Conservation (phyloP, 1,284 basidiomycete genomes). For the Ustanciosporium gigantosporum region DNA sequence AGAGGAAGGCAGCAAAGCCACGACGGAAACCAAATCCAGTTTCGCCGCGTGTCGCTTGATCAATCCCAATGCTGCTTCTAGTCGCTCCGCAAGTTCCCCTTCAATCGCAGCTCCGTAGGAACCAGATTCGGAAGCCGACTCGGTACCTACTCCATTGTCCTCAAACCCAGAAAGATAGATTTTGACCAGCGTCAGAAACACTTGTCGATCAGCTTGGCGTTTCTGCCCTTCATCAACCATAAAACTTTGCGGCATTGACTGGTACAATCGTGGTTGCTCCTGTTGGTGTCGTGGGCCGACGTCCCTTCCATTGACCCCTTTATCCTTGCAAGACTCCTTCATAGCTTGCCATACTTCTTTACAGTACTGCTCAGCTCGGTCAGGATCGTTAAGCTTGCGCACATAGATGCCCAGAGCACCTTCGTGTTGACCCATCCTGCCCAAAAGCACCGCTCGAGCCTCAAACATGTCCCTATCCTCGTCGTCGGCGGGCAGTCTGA, state of each 20-base stretch:
- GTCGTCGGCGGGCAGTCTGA: slow-evolving; percentile 76
- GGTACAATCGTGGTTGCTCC: not conserved
- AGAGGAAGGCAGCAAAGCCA: slow-evolving; percentile 83
- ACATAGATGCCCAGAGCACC: slow-evolving; percentile 91
- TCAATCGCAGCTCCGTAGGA: not conserved
- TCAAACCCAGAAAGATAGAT: slow-evolving; percentile 81
- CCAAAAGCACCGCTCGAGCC: slow-evolving; percentile 85
- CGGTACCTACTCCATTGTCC: too few relatives aligned
- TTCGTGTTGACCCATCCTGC: slow-evolving; percentile 85
- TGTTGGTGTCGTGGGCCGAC: slow-evolving; percentile 2
- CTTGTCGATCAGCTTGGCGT: slow-evolving; percentile 48
- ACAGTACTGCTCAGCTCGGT: slow-evolving; percentile 76
- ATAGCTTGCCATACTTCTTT: slow-evolving; percentile 24
- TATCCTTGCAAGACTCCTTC: not conserved
- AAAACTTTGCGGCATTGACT: too few relatives aligned
- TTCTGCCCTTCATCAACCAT: slow-evolving; percentile 29
- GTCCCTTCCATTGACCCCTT: not conserved
- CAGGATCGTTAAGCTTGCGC: slow-evolving; percentile 77
- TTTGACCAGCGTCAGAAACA: slow-evolving; percentile 82
- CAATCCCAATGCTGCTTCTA: slow-evolving; percentile 75
- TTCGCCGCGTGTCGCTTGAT: slow-evolving; percentile 80
- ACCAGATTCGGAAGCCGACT: not conserved
- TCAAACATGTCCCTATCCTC: slow-evolving; percentile 68
- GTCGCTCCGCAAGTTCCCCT: slow-evolving; percentile 3
- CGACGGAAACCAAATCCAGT: slow-evolving; percentile 76